Percentiles rank a stretch among this genome's conserved stretches.
These are phyloP conservation scores for Ascochyta clinopodiicola DNA, from an alignment of 2,329 filamentous ascomycete species.

Conservation along the genomic window DNA sequence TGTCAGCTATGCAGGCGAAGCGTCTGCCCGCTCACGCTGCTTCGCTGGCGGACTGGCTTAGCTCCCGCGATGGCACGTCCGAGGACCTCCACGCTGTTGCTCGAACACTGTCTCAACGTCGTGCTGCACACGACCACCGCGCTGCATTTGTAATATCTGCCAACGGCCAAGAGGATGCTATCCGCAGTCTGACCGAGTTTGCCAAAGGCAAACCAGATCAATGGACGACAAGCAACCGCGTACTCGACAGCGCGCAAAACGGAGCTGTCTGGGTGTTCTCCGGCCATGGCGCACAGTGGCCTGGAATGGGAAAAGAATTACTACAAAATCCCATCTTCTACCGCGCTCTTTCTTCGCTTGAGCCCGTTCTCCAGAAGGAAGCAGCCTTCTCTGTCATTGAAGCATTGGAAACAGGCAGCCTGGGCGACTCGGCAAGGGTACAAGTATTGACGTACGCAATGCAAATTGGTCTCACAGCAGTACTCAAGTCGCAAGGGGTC, in stretches of 20 bases:
- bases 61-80: constrained; percentile 18
- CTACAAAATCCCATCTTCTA: constrained; percentile 33
- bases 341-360: constrained; percentile 33
- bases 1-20: constrained; percentile 46
- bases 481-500: constrained; percentile 42
- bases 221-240: constrained; percentile 15
- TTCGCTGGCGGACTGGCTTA: constrained; percentile 33
- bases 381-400: constrained; percentile 26
- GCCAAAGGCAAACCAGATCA: constrained; percentile 13
- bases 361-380: constrained; percentile 28
- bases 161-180: constrained; percentile 26
- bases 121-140: constrained; percentile 45
- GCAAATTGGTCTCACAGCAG: constrained; percentile 43
- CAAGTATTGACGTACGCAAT: constrained; percentile 49
- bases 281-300: constrained; percentile 55
- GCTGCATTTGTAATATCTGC: constrained; percentile 29
- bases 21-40: constrained; percentile 31
- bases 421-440: constrained; percentile 37
- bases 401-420: constrained; percentile 22
- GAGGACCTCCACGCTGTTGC: constrained; percentile 29
- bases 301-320: constrained; percentile 51
- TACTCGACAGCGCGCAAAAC: constrained; percentile 20
- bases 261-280: constrained; percentile 51
- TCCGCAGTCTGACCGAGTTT: constrained; percentile 22
- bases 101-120: constrained; percentile 38